Conservation (phyloP, 2,329 filamentous ascomycete genomes). For the Fusarium siculi region DNA sequence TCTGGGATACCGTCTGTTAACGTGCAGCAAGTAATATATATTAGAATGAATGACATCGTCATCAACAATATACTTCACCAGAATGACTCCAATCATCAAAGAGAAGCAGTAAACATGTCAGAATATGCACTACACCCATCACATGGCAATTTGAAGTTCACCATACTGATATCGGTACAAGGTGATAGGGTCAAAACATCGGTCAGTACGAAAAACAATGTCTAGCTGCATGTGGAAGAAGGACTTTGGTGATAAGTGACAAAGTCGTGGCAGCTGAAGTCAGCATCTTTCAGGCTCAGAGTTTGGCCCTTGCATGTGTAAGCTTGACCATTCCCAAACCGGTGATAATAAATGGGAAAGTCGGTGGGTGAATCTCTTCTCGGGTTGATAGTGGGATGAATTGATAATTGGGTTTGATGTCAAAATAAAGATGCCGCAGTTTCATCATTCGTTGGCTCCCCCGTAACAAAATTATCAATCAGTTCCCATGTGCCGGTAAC, state of each 20-base stretch:
- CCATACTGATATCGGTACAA: accelerated
- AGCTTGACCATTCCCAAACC: background rate
- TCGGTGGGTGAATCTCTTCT: background rate
- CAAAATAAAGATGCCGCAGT: background rate
- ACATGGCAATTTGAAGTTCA: background rate
- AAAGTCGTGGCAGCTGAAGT: background rate
- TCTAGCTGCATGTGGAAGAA: constrained; percentile 9
- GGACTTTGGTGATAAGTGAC: constrained; percentile 17
- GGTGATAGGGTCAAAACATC: background rate
- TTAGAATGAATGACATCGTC: background rate
- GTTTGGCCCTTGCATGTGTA: background rate
- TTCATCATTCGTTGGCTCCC: background rate
- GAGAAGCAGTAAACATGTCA: background rate
- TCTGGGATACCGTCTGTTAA: background rate
- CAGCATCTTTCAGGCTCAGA: background rate
- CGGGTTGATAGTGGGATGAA: background rate
- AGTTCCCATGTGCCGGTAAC: background rate
- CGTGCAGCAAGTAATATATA: background rate
- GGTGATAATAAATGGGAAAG: background rate
- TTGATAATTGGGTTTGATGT: background rate
- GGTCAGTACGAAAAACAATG: background rate
- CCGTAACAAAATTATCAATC: background rate
- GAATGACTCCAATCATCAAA: too few species aligned
- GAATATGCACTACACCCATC: background rate
- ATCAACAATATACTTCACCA: background rate